These are phyloP conservation scores for Kitagawia praeruptora DNA, from an alignment of 129 eudicot genomes.

Conservation along the genomic window DNA sequence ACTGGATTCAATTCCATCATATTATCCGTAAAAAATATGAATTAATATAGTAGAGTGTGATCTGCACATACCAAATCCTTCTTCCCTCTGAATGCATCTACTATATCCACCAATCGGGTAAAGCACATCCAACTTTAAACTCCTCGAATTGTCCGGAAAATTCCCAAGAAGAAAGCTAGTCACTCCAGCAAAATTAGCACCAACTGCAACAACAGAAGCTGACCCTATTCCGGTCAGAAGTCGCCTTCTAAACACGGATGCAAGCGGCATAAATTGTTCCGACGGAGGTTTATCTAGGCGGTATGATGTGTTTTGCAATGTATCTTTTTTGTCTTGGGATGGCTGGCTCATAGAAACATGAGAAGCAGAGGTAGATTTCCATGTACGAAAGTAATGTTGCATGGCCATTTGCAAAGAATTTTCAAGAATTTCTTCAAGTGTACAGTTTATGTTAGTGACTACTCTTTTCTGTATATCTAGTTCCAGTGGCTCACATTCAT, in stretches of 20 bases:
- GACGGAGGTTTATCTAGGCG: constrained; percentile 35
- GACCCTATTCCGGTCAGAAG: constrained; percentile 67
- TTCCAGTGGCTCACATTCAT: constrained; percentile 4
- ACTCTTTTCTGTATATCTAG: neutral
- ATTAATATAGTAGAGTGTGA: neutral
- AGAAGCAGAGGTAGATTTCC: constrained; percentile 16
- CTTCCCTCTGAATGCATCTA: constrained; percentile 51
- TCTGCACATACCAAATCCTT: constrained; percentile 71
- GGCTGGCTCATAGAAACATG: constrained; percentile 42
- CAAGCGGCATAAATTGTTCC: constrained; percentile 58
- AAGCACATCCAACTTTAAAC: constrained; percentile 74
- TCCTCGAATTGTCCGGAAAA: constrained; percentile 61
- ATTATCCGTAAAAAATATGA: neutral
- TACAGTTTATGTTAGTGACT: neutral
- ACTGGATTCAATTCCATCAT: no score
- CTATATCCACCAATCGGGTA: constrained; percentile 73
- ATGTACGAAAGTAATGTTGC: neutral
- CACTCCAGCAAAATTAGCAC: constrained; percentile 79
- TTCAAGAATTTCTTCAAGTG: neutral
- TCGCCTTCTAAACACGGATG: constrained; percentile 59
- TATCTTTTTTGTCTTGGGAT: constrained; percentile 40
- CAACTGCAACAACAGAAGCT: constrained; percentile 68
- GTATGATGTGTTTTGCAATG: constrained; percentile 15
- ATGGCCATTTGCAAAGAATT: neutral
- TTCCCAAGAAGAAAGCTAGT: constrained; percentile 82